Conservation (phyloP, 2,329 filamentous ascomycete genomes). For the Trichoderma afroharzianum region DNA sequence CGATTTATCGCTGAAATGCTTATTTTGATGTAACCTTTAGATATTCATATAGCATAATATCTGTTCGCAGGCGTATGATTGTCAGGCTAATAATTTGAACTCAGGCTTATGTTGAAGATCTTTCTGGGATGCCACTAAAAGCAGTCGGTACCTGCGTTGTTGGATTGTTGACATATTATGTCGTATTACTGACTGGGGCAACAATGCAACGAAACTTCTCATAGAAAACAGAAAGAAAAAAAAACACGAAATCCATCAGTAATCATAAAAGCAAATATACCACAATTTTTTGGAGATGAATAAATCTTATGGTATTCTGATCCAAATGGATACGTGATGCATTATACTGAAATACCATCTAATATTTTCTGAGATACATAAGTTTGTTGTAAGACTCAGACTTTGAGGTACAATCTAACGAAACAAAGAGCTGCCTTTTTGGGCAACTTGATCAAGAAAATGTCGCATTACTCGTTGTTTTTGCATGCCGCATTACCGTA, state of each 20-base stretch:
- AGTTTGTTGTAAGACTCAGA: neutral
- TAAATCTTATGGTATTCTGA: neutral
- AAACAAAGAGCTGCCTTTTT: neutral
- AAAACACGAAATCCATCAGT: neutral
- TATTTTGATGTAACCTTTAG: neutral
- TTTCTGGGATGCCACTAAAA: neutral
- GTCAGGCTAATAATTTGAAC: neutral
- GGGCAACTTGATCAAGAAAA: neutral
- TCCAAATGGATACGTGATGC: neutral
- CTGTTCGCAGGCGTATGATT: neutral
- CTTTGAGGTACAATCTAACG: neutral
- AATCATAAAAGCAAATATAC: accelerated
- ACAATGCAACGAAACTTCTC: neutral
- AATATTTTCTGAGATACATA: neutral
- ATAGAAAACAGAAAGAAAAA: neutral
- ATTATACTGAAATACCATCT: neutral
- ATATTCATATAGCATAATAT: neutral
- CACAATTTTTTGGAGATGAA: neutral
- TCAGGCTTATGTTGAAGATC: neutral
- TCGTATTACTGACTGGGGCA: neutral
- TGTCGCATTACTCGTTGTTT: neutral
- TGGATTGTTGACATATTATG: neutral
- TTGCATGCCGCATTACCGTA: neutral
- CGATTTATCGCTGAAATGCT: neutral
- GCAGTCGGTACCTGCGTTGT: neutral